Conservation (phyloP, 306 rosid genomes). For the Argentina anserina region DNA sequence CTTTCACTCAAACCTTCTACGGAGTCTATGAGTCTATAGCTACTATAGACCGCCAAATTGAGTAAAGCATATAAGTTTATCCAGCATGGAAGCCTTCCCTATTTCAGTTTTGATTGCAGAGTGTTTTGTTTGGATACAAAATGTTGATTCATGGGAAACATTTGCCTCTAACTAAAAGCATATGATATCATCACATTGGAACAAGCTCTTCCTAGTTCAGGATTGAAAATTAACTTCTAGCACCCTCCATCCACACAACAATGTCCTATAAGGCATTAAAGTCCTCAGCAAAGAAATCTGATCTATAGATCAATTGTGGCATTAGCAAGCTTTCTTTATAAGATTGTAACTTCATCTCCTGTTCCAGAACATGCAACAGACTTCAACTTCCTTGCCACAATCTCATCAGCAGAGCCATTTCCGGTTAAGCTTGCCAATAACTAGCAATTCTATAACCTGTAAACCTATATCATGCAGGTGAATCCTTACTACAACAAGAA, state of each 20-base stretch:
- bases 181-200: neutral
- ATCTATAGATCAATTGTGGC: neutral
- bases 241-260: neutral
- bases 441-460: neutral
- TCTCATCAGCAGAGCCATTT: neutral
- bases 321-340: neutral
- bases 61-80: neutral
- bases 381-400: neutral
- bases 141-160: neutral
- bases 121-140: neutral
- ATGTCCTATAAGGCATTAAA: neutral
- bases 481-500: neutral
- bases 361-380: neutral
- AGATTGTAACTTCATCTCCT: neutral
- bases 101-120: neutral
- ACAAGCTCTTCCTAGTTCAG: neutral
- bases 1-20: conserved; percentile 73
- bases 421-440: neutral
- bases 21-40: conserved; percentile 54
- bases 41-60: conserved; percentile 51
- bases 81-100: neutral
- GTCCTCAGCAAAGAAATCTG: neutral
- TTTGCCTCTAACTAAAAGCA: neutral
- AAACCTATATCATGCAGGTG: neutral
- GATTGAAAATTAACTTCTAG: neutral